phyloP scores from a whole-genome alignment of 1,284 basidiomycete species.

The Fomitopsis betulina region DNA sequence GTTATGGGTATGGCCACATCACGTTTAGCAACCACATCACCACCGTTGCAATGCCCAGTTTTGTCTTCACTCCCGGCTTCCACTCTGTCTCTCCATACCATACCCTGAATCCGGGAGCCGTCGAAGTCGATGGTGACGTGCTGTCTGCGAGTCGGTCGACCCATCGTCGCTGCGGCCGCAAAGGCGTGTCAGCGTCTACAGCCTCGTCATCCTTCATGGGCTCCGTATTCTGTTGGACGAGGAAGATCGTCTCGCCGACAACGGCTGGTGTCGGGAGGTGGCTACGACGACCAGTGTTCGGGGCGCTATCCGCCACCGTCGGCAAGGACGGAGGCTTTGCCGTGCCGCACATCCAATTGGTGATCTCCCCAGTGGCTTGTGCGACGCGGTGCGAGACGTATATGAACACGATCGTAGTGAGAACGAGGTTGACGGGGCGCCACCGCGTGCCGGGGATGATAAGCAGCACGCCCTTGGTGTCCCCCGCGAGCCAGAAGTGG shows the following conservation, averaged over 20 bases:
- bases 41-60: slow-evolving; percentile 29
- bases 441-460: slow-evolving; percentile 72
- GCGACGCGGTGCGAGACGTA: slow-evolving; percentile 76
- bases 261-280: not conserved
- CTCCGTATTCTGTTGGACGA: slow-evolving; percentile 20
- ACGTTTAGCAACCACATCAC: slow-evolving; percentile 56
- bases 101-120: slow-evolving; percentile 24
- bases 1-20: slow-evolving; percentile 43
- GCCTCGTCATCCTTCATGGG: slow-evolving; percentile 23
- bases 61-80: slow-evolving; percentile 32
- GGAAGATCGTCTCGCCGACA: slow-evolving; percentile 25
- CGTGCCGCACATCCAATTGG: slow-evolving; percentile 59
- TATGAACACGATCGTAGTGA: slow-evolving; percentile 75
- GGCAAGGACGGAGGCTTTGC: slow-evolving; percentile 29
- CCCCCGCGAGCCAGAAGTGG: slow-evolving; percentile 85
- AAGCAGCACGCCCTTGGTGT: slow-evolving; percentile 81
- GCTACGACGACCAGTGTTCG: slow-evolving; percentile 1
- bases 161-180: slow-evolving; percentile 42
- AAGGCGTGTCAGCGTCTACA: slow-evolving; percentile 31
- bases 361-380: slow-evolving; percentile 70
- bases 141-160: slow-evolving; percentile 48
- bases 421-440: slow-evolving; percentile 70
- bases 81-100: slow-evolving; percentile 30
- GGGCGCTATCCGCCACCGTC: slow-evolving; percentile 13
- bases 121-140: slow-evolving; percentile 21